Base-by-base conservation (phyloP, 2,329 filamentous ascomycete genomes). In the Fusarium sp. region DNA sequence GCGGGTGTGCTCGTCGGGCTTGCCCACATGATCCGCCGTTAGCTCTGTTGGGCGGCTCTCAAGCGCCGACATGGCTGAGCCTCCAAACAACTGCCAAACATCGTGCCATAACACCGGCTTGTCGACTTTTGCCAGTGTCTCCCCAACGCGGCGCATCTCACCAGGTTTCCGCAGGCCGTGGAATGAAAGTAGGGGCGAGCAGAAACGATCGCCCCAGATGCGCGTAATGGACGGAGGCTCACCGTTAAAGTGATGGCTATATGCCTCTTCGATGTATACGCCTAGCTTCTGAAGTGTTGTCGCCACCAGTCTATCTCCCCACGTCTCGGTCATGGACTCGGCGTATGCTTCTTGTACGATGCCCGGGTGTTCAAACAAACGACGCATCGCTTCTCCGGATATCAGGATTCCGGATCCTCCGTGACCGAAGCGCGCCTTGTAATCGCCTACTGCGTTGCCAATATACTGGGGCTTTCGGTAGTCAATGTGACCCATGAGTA, bases 381-480 rank as follows among this genome's bases (percentile, higher is more conserved):
- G 79, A n/a, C 78, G 80, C 76, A 89, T 81, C 41, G 86, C 83
- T 38, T 81, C 84, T 48, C 82, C 83, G 1, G 87, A 89, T 14
- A 89, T 79, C 26, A 89, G 75, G 33, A 88, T 81, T 32, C 83
- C 85, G 20, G 87, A 89, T 7, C 87, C 87, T 40, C 87, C 87
- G 67, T 89, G 87, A 5, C 86, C 87, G 66, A 89, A 89, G 38
- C 87, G 82, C 4, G 81, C 83, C 64, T 83, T 84, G 78, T 85
- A 89, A 74, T 88, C 86, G 50, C 87, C 87, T 17, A 89, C 85
- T 4, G 86, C 85, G 63, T 89, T 89, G 40, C 87, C 87, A 26
- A 89, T 75, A 73, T 88, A 89, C 44, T 85, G 81, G 17, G 85
- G 82, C 55, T 80, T 77, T 9, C 79, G 71, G 4, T 83, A 80